Base-by-base conservation (phyloP, 768 basidiomycete species). In the Russula compacta region DNA sequence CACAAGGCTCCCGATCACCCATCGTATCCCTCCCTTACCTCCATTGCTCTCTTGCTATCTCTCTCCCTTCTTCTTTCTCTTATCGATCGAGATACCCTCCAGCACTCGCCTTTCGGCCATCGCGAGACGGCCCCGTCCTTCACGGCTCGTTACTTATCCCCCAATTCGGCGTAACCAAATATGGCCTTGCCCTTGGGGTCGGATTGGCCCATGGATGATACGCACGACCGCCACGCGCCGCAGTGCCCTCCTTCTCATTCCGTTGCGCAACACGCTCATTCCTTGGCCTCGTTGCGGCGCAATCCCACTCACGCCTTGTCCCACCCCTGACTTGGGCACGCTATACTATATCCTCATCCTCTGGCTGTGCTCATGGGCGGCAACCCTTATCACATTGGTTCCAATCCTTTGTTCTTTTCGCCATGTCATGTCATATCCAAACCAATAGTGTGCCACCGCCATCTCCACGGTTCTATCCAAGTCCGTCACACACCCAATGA, bases 61-160 rank as follows among this genome's bases (percentile, higher is more conserved):
- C 15, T 40, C 6, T 40, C 15, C 0, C 14, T 39, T 14, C n/a
- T 29, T 35, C 50, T 48, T 48, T 40, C 21, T 40, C n/a, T 29
- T 29, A 29, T 29, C 24, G 24, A 57, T 57, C 56, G 44, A 53
- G 52, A 46, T 56, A n/a, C 38, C 10, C 8, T 6, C 4, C 24
- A 6, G 2, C 5, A 42, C n/a, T 44, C 19, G 36, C 9, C 38
- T 29, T 46, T 52, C 58, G 58, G 42, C 14, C 42, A 51, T 46
- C 32, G 54, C 54, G 49, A 61, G 48, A 39, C 33, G 21, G 19
- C 17, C 48, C 60, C 60, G 60, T 47, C 29, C 1, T 57, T n/a
- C 56, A 32, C 60, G 60, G 60, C 29, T 33, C 43, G 60, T 61
- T 57, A 61, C 60, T 56, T 47, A 46, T 44, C 7, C 7, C 48